A percentile compares a stretch with the other conserved stretches of the same genome.
phyloP scores from a whole-genome alignment of 2,329 filamentous ascomycete species.

The Colletotrichum filicis region DNA sequence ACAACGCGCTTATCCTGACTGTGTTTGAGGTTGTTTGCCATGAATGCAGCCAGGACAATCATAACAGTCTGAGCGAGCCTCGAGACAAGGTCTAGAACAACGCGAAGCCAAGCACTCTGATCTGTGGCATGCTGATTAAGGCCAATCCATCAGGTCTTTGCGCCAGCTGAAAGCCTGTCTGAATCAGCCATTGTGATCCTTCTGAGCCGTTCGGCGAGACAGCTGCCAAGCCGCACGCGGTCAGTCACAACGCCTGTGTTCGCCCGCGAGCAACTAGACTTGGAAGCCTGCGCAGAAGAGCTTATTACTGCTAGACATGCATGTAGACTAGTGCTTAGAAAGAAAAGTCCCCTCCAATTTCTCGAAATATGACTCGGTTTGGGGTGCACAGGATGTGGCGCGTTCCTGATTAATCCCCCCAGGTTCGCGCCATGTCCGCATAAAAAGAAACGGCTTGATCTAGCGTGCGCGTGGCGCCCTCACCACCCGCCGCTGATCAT shows the following conservation, averaged over 20 bases:
- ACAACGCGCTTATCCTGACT: background rate
- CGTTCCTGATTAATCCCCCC: constrained; percentile 19
- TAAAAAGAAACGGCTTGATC: constrained; percentile 22
- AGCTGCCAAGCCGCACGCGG: constrained; percentile 7
- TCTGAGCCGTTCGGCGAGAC: background rate
- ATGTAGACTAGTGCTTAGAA: constrained; percentile 8
- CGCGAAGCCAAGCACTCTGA: background rate
- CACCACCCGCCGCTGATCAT: constrained; percentile 25
- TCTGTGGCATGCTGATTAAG: constrained; percentile 5
- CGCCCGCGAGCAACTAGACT: background rate
- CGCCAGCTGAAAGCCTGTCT: constrained; percentile 1
- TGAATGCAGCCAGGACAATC: background rate
- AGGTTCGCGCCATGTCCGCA: background rate
- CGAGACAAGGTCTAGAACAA: background rate
- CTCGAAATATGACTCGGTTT: background rate
- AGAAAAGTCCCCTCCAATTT: background rate
- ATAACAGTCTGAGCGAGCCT: constrained; percentile 14
- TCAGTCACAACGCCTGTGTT: background rate
- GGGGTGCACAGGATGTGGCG: constrained; percentile 3
- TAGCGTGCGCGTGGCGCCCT: constrained; percentile 26
- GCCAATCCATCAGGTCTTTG: constrained; percentile 6
- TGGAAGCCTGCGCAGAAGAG: constrained; percentile 3
- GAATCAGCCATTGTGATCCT: background rate
- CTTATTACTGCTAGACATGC: constrained; percentile 9
- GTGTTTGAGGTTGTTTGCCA: constrained; percentile 2